phyloP scores from a whole-genome alignment of 257 asterid genomes.

The Craterostigma plantagineum region DNA sequence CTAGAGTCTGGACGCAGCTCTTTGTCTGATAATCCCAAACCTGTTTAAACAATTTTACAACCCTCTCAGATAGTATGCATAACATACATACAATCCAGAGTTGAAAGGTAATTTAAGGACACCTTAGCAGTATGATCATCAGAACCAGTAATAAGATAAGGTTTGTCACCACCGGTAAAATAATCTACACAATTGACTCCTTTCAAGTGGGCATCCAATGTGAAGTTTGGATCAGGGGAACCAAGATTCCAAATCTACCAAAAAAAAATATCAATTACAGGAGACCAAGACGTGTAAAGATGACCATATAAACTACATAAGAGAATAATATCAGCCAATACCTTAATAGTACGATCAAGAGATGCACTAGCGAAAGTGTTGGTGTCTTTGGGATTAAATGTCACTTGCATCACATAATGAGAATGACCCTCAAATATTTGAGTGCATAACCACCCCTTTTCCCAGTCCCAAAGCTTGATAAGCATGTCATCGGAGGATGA shows the following conservation, averaged over 20 bases:
- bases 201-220: constrained; percentile 89
- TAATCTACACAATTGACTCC: constrained; percentile 98
- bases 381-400: constrained; percentile 95
- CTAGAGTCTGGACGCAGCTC: constrained; percentile 94
- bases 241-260: constrained; percentile 98
- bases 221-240: constrained; percentile 95
- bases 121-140: constrained; percentile 99
- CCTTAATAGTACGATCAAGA: constrained; percentile 96
- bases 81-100: constrained; percentile 10
- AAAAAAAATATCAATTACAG: constrained; percentile 2
- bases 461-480: constrained; percentile 99
- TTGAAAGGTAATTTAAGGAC: constrained; percentile 8
- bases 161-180: constrained; percentile 97
- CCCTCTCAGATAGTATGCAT: constrained; percentile 3
- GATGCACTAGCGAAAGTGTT: constrained; percentile 99
- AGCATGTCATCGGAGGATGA: constrained; percentile 99
- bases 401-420: constrained; percentile 99
- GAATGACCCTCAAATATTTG: constrained; percentile 99
- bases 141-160: constrained; percentile 84
- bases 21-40: constrained; percentile 99
- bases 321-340: constrained; percentile 8
- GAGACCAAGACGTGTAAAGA: background rate
- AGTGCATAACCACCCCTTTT: constrained; percentile 88
- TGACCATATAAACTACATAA: background rate
- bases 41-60: constrained; percentile 22